Evolutionary conservation across 805 yeast species (phyloP).

Genomic region (Cyberlindnera amylophila): DNA sequence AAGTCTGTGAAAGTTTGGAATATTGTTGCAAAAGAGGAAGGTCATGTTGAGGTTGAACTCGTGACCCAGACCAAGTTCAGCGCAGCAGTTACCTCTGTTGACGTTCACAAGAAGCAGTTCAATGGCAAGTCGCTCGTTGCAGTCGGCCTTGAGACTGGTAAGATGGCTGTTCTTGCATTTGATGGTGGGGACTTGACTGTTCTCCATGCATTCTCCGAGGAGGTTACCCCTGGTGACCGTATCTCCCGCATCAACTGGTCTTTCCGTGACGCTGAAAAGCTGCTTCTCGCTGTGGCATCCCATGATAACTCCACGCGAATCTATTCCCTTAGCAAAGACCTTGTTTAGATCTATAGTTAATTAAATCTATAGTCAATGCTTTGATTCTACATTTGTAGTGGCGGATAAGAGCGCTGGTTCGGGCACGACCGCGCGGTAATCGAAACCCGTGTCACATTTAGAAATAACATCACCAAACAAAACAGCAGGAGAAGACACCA

Average conservation of each 20-base stretch:
- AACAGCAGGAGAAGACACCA: no score
- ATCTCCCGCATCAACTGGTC: conserved; percentile 62
- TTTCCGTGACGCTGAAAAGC: conserved; percentile 18
- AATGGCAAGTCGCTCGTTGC: conserved; percentile 41
- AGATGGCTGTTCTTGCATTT: conserved; percentile 42
- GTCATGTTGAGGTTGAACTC: conserved; percentile 30
- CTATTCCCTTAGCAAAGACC: conserved; percentile 26
- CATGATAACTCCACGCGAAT: conserved; percentile 55
- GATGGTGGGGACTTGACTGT: conserved; percentile 28
- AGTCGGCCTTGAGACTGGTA: conserved; percentile 72
- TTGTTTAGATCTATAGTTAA: no score
- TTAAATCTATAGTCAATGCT: no score
- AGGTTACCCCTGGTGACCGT: conserved; percentile 56
- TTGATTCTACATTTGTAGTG: no score
- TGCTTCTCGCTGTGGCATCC: conserved; percentile 57
- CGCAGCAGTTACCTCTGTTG: conserved; percentile 66
- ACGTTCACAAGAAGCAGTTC: conserved; percentile 36
- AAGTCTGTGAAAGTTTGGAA: conserved; percentile 74
- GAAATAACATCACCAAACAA: no score
- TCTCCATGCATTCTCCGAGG: conserved; percentile 33
- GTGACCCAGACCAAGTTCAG: conserved; percentile 41
- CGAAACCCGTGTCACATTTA: no score
- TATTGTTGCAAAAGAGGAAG: conserved; percentile 33
- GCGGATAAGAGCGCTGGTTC: no score
- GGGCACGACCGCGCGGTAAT: no score